Percentiles rank a stretch among this genome's conserved stretches.
These are phyloP conservation scores for Kalmusia sp. DNA, from an alignment of 2,329 filamentous ascomycete genomes.

Conservation along the genomic window DNA sequence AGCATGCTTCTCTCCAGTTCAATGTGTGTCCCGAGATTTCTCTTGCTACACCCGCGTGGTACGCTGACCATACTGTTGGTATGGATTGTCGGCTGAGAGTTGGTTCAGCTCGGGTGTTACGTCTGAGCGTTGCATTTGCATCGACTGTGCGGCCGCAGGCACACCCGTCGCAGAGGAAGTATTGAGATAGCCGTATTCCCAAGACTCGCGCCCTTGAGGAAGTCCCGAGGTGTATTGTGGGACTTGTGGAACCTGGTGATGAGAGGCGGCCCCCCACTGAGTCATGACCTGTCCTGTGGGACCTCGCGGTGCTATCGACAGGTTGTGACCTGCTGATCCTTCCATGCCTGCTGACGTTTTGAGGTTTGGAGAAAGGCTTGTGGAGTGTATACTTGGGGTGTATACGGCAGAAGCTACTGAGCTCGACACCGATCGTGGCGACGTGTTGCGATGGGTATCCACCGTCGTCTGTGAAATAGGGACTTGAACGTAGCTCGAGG, in stretches of 20 bases:
- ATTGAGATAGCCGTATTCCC: conserved; percentile 47
- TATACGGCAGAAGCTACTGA: conserved; percentile 54
- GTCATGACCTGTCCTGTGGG: conserved; percentile 42
- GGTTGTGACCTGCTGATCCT: conserved; percentile 45
- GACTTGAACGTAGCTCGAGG: conserved; percentile 45
- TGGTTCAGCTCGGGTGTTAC: conserved; percentile 38
- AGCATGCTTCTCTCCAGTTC: conserved; percentile 17
- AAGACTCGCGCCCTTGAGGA: conserved; percentile 39
- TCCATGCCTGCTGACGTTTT: conserved; percentile 48
- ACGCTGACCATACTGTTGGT: conserved; percentile 47
- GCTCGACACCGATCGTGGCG: conserved; percentile 56
- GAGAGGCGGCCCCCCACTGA: conserved; percentile 39
- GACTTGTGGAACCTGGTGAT: conserved; percentile 42
- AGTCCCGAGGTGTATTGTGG: conserved; percentile 42
- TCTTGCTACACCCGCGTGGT: conserved; percentile 44
- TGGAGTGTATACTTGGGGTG: conserved; percentile 50
- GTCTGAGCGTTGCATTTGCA: conserved; percentile 43
- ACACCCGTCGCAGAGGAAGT: conserved; percentile 33
- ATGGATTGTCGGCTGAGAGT: conserved; percentile 36
- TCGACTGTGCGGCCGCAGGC: conserved; percentile 34
- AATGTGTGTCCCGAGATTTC: conserved; percentile 6
- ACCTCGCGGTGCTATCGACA: conserved; percentile 42
- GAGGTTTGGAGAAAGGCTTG: conserved; percentile 54
- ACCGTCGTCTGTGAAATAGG: conserved; percentile 57
- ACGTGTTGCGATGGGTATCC: conserved; percentile 56